Evolutionary conservation across 805 yeast species (phyloP), one percentile per base, ranked within the genome.

Genomic region (Naumovozyma baii): DNA sequence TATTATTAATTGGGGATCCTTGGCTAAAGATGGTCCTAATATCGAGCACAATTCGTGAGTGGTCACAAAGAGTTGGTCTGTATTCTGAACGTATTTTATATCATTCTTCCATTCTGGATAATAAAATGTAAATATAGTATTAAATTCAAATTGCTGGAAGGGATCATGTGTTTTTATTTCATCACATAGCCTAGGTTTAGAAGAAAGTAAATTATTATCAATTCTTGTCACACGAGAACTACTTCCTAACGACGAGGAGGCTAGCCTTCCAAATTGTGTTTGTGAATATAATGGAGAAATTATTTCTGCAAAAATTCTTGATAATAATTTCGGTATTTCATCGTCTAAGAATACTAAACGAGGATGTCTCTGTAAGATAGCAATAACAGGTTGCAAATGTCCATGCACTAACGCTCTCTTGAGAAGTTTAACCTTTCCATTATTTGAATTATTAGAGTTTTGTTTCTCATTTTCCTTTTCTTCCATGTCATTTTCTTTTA

Each of bases 301-400:
- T 40, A 73, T 61, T 2, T 59, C 55, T 7, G 70, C 69, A 41
- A 78, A 64, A 5, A 80, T 41, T 36, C 80, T 56, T 43, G 72
- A 67, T 26, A 83, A 58, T 25, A 74, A 57, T 8, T 53, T 59
- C 0, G 74, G 60, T 3, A 78, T 53, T 5, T 69, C 74, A 1
- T 69, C 67, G 42, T 75, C 79, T 1, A 78, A 63, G 31, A 69
- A 57, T 0, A 80, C 73, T 18, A 85, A 57, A 38, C 66, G 74
- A 7, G 94, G 94, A 48, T 73, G 76, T 44, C 69, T 69, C 2
- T 75, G 63, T 3, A 86, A 61, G 4, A 84, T 64, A 49, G 61
- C 74, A 8, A 83, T 41, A 0, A 84, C 64, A 2, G 87, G 85
- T 57, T 74, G 67, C 37, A 79, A 67, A 36, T 80, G 58, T 1